Base-by-base conservation (phyloP, 306 rosid species). In the Fragaria vesca region DNA sequence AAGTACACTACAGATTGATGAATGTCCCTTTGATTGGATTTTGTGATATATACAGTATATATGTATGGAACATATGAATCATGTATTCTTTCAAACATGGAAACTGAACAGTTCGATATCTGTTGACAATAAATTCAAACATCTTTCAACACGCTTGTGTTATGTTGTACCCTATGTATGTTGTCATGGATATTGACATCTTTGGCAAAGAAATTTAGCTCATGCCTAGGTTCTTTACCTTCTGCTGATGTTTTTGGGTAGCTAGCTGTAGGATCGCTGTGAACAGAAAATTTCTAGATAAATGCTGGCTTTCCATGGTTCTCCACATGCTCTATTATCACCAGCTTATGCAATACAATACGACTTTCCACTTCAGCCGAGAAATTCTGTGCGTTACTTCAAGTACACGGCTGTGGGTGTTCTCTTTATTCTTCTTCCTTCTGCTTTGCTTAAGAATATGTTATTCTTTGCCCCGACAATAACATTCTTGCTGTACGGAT, bases 21-120 rank as follows among this genome's bases (percentile, higher is more conserved):
- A 38, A 74, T 70, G 78, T 75, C 71, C 78, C 69, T 81, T 76
- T 79, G 75, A 75, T 62, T 80, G 60, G 74, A 43, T 80, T 88
- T 85, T 91, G 91, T 87, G 88, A 84, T 87, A 83, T 86, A 83
- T 84, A 72, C 86, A 81, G 90, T 86, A 81, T 79, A 84, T 90
- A 86, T 84, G 83, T 85, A 85, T 77, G 61, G 54, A 70, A 79
- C 24, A 45, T 34, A 69, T 68, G 77, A 73, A 73, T 83, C 85
- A 45, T 87, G 89, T 90, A 92, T 91, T 94, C 89, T 90, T 94
- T 92, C 69, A 78, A 88, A 89, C 93, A 75, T 61, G 32, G 77
- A 71, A 86, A 84, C 71, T 85, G 83, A 88, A 84, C 86, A 90
- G 83, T 83, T 85, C 79, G 89, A 88, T 83, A 81, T 76, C 79